These are phyloP conservation scores for Ogataea saltuana DNA, from an alignment of 805 yeast genomes.

Conservation along the genomic window DNA sequence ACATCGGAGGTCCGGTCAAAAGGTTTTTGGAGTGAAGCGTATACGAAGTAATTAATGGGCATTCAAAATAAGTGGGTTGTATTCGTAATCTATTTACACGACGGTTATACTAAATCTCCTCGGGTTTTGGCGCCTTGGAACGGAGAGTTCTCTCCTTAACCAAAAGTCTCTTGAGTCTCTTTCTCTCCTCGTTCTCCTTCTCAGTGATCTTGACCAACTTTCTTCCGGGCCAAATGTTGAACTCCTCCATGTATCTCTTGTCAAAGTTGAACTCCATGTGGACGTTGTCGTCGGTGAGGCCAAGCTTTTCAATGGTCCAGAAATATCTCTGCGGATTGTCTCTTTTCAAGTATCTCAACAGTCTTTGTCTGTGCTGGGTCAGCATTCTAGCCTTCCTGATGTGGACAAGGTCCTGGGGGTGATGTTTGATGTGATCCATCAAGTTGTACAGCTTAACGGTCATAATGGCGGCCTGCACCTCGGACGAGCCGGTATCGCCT, in stretches of 20 bases:
- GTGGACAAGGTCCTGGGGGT: conserved; percentile 72
- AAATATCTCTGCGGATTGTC: conserved; percentile 80
- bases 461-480: conserved; percentile 91
- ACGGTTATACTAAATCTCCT: background rate
- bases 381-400: conserved; percentile 73
- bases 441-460: conserved; percentile 79
- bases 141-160: conserved; percentile 10
- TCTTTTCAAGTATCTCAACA: conserved; percentile 77
- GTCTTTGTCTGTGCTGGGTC: conserved; percentile 86
- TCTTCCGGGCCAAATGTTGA: conserved; percentile 75
- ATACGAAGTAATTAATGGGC: background rate
- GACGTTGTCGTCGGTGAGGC: conserved; percentile 78
- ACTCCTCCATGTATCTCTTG: conserved; percentile 75
- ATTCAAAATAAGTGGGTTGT: no score
- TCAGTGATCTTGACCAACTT: conserved; percentile 58
- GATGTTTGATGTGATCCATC: conserved; percentile 68
- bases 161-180: conserved; percentile 44
- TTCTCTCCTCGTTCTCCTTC: conserved; percentile 46
- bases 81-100: no score
- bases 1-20: conserved; percentile 77
- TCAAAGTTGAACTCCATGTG: conserved; percentile 80
- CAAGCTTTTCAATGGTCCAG: conserved; percentile 84
- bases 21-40: conserved; percentile 49
- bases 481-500: conserved; percentile 94
- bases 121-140: background rate